Percentiles rank a stretch among this genome's conserved stretches.
phyloP scores from a whole-genome alignment of 208 protist species.

The Trypanosoma congolense region DNA sequence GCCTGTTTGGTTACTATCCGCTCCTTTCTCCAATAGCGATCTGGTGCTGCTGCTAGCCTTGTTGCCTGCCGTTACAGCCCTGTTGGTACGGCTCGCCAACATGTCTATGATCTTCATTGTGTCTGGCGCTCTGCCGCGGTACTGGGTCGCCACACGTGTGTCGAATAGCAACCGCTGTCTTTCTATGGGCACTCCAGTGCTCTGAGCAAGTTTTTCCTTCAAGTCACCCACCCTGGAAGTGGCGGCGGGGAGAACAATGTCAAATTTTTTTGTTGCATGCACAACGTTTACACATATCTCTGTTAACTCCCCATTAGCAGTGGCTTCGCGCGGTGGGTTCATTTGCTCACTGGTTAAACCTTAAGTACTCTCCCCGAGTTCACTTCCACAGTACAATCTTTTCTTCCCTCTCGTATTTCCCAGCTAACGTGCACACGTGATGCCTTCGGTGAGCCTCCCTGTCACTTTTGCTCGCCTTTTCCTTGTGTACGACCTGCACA shows the following conservation, averaged over 20 bases:
- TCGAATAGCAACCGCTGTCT: constrained; percentile 74
- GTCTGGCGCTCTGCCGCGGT: constrained; percentile 28
- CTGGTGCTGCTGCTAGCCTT: constrained; percentile 21
- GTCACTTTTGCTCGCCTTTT: no score
- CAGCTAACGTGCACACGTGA: no score
- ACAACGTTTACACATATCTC: constrained; percentile 18
- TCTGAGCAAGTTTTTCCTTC: constrained; percentile 32
- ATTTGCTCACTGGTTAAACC: no score
- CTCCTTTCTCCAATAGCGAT: background rate
- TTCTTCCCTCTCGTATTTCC: constrained; percentile 4
- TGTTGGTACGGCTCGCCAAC: constrained; percentile 19
- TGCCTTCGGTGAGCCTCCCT: no score
- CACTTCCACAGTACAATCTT: background rate
- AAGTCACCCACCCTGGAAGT: constrained; percentile 41
- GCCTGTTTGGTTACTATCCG: background rate
- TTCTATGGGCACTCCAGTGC: constrained; percentile 34
- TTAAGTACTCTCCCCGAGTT: background rate
- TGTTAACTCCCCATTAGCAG: background rate
- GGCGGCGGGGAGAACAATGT: constrained; percentile 6
- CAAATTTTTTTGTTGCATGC: constrained; percentile 7
- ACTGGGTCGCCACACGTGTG: constrained; percentile 43
- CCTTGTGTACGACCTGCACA: no score
- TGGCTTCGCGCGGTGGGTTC: background rate
- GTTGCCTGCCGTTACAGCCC: constrained; percentile 15
- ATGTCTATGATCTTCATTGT: constrained; percentile 29